Evolutionary conservation across 2,329 filamentous ascomycete species (phyloP).

Genomic region (Ceratocystiopsis minuta): DNA sequence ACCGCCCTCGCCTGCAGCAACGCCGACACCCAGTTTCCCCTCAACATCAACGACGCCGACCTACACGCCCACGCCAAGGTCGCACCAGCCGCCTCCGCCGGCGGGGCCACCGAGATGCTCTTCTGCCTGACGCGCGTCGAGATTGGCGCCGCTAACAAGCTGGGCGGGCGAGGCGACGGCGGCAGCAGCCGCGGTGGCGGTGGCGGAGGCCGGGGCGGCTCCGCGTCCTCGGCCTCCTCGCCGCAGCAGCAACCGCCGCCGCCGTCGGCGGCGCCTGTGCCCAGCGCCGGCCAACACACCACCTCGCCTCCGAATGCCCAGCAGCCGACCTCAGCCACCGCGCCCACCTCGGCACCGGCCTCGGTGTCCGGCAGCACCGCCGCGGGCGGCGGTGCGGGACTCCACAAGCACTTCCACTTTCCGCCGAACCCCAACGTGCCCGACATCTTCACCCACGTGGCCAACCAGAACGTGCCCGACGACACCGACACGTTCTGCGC

Average conservation of each 20-base stretch:
- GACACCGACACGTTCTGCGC: constrained; percentile 33
- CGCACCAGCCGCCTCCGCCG: constrained; percentile 26
- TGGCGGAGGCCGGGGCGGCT: constrained; percentile 6
- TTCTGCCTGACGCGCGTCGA: constrained; percentile 40
- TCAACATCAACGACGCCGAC: constrained; percentile 32
- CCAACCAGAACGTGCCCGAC: constrained; percentile 21
- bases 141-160: constrained; percentile 33
- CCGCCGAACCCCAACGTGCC: constrained; percentile 21
- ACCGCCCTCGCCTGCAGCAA: constrained; percentile 20
- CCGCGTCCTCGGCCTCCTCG: not conserved
- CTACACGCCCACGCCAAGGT: constrained; percentile 31
- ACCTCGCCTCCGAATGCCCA: no score
- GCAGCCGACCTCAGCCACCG: no score
- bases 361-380: constrained; percentile 14
- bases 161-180: no score
- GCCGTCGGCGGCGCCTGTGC: no score
- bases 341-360: constrained; percentile 7
- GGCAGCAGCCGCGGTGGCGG: no score
- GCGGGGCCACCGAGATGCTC: constrained; percentile 36
- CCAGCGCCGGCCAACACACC: no score
- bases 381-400: constrained; percentile 7
- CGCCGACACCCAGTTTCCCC: constrained; percentile 22
- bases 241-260: no score
- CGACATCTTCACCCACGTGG: constrained; percentile 27
- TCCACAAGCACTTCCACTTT: constrained; percentile 14